phyloP scores from a whole-genome alignment of 768 basidiomycete species.

The Pleurotus pulmonarius region DNA sequence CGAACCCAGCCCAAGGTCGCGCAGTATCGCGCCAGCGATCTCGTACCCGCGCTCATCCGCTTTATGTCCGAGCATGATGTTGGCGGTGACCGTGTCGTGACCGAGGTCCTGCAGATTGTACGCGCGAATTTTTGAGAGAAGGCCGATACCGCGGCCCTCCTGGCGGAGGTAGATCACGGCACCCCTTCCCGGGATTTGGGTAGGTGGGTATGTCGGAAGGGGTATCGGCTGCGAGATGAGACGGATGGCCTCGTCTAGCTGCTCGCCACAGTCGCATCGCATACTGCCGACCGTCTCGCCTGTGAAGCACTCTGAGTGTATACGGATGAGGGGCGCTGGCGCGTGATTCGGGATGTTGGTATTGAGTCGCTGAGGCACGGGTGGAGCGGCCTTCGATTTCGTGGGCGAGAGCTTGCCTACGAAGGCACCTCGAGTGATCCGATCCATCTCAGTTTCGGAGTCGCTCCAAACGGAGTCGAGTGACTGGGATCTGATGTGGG shows the following conservation, averaged over 20 bases:
- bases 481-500: conserved; percentile 72
- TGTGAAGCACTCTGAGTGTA: conserved; percentile 98
- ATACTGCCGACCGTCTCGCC: conserved; percentile 97
- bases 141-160: conserved; percentile 95
- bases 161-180: conserved; percentile 95
- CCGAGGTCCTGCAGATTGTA: conserved; percentile 98
- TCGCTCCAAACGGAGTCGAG: conserved; percentile 84
- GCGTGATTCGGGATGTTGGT: conserved; percentile 26
- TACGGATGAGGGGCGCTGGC: conserved; percentile 83
- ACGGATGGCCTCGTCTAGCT: conserved; percentile 95
- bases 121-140: conserved; percentile 92
- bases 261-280: conserved; percentile 99
- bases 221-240: conserved; percentile 74
- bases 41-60: conserved; percentile 95
- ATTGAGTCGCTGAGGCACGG: conserved; percentile 20
- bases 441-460: conserved; percentile 88
- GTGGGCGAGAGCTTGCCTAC: conserved; percentile 73
- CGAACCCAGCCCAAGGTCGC: conserved; percentile 75
- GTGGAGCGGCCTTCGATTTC: conserved; percentile 41
- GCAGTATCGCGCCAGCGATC: conserved; percentile 84
- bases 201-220: conserved; percentile 31
- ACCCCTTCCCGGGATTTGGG: conserved; percentile 75
- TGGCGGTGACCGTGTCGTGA: conserved; percentile 98
- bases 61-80: conserved; percentile 89
- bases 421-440: conserved; percentile 91